Evolutionary conservation across 768 basidiomycete species (phyloP).

Genomic region (Phaeotremella skinneri): DNA sequence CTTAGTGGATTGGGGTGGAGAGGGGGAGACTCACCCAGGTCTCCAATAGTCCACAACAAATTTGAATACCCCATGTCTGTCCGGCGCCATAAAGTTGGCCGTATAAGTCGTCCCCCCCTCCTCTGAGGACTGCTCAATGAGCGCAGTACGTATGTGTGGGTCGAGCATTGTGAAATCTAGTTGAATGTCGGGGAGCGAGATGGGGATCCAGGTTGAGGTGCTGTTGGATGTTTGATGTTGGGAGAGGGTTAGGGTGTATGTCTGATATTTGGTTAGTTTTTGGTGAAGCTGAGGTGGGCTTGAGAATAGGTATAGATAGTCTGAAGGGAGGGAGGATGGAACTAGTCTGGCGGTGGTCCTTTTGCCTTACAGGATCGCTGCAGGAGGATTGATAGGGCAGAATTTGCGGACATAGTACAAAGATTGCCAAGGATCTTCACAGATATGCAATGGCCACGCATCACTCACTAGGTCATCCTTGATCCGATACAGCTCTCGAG

Average conservation of each 20-base stretch:
- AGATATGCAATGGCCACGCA: no score
- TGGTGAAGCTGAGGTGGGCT: background rate
- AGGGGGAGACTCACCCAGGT: conserved; percentile 63
- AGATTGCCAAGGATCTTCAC: no score
- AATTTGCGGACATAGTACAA: conserved; percentile 25
- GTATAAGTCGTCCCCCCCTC: conserved; percentile 57
- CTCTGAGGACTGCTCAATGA: conserved; percentile 57
- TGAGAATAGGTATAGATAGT: no score
- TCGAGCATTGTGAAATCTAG: conserved; percentile 99
- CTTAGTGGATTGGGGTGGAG: background rate
- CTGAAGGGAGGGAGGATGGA: no score
- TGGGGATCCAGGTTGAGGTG: conserved; percentile 65
- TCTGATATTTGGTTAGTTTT: conserved; percentile 54
- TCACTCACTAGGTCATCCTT: conserved; percentile 78
- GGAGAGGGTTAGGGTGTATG: conserved; percentile 71
- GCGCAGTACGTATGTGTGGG: conserved; percentile 82
- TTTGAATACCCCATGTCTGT: conserved; percentile 97
- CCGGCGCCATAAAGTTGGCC: conserved; percentile 83
- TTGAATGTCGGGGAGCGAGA: conserved; percentile 74
- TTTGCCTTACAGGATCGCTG: no score
- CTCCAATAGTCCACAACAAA: conserved; percentile 89
- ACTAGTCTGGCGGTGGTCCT: no score
- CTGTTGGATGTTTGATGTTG: conserved; percentile 56
- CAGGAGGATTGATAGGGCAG: background rate
- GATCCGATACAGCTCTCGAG: conserved; percentile 74